These are phyloP conservation scores for Backusella australiensis DNA, from an alignment of 192 early-diverging fungal species.

Conservation along the genomic window DNA sequence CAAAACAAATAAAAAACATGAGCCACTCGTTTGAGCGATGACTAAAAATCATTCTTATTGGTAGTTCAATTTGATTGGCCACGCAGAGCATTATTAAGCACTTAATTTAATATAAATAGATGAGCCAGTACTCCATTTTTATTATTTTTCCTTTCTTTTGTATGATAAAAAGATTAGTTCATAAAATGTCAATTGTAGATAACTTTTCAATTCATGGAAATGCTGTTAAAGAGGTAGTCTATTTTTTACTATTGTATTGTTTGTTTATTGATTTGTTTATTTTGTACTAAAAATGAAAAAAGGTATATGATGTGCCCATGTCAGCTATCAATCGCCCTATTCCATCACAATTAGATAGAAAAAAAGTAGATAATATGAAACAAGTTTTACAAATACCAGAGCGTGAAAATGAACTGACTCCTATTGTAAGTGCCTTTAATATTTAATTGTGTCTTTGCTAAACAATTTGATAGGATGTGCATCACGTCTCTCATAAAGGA, in stretches of 20 bases:
- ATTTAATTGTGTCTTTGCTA: background rate
- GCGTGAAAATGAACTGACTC: slow-evolving; percentile 13
- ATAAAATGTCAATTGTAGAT: slow-evolving; percentile 10
- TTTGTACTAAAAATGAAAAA: background rate
- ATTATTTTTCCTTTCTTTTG: background rate
- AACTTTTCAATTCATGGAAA: slow-evolving; percentile 30
- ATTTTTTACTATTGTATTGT: background rate
- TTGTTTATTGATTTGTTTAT: background rate
- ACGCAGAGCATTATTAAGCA: background rate
- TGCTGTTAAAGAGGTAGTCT: slow-evolving; percentile 1
- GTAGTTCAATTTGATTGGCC: background rate
- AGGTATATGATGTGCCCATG: slow-evolving; percentile 21
- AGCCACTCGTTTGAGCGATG: background rate
- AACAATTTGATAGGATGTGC: slow-evolving; percentile 17
- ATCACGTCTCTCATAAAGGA: slow-evolving; percentile 22
- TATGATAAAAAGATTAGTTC: background rate
- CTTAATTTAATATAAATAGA: background rate
- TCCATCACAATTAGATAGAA: slow-evolving; percentile 20
- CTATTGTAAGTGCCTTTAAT: slow-evolving; percentile 13
- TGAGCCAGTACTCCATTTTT: background rate
- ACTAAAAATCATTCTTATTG: background rate
- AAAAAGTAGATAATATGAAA: slow-evolving; percentile 24
- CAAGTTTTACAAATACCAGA: background rate
- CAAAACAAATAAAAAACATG: background rate
- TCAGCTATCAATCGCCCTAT: slow-evolving; percentile 19